Evolutionary conservation across 257 asterid species (phyloP).

Genomic region (Capsicum chinense): DNA sequence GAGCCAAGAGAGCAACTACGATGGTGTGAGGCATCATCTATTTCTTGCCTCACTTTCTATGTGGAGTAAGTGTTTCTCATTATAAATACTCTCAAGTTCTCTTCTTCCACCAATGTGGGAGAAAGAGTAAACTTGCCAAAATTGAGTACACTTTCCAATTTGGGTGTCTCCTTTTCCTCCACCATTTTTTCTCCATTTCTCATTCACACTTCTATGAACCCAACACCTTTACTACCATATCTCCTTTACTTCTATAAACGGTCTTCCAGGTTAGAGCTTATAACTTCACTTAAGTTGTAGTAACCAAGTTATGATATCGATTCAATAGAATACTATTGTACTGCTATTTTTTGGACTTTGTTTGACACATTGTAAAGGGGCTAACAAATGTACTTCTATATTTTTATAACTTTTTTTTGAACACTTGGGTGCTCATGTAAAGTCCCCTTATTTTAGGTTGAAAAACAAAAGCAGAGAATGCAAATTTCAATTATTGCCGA

Average conservation of each 20-base stretch:
- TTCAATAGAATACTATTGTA: not conserved
- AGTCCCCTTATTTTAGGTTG: not conserved
- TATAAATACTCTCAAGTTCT: too few relatives aligned
- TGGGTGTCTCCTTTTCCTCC: too few relatives aligned
- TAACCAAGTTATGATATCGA: not conserved
- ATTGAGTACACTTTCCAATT: too few relatives aligned
- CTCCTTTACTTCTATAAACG: not conserved
- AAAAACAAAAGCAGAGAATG: not conserved
- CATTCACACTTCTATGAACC: too few relatives aligned
- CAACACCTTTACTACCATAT: not conserved
- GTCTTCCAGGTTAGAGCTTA: not conserved
- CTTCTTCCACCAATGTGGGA: too few relatives aligned
- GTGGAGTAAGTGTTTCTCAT: too few relatives aligned
- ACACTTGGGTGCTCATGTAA: not conserved
- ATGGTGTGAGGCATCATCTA: too few relatives aligned
- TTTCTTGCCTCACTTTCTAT: too few relatives aligned
- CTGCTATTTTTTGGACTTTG: not conserved
- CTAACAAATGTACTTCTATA: not conserved
- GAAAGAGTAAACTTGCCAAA: too few relatives aligned
- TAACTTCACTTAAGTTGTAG: not conserved
- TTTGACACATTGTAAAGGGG: not conserved
- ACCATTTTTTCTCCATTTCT: too few relatives aligned
- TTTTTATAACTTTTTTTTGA: not conserved
- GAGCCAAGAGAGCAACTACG: too few relatives aligned
- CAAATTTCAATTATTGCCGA: not conserved